Evolutionary conservation across 1,139 yeast genomes (phyloP), one percentile per base, ranked within the genome.

Genomic region (Candida gigantensis): DNA sequence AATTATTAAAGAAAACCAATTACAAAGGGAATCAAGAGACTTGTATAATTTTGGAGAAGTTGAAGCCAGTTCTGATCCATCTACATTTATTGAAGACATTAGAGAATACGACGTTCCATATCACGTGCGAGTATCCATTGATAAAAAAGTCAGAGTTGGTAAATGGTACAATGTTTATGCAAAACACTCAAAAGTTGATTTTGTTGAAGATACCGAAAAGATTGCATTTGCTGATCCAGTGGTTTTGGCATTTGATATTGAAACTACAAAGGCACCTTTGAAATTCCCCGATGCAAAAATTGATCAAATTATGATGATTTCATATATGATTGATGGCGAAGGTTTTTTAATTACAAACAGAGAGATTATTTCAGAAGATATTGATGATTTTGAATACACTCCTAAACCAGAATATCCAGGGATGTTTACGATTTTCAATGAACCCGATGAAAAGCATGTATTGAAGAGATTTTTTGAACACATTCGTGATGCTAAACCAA

Each of bases 261-360:
- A 94, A 68, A 94, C 99, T 1, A 89, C 97, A 4, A 94, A 94
- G 58, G 89, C 95, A 12, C 97, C 98, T 1, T 73, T 94, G 41
- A 94, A 94, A 56, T 94, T 94, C 49, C 99, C 99, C 0, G 98
- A 88, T 53, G 77, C 97, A 4, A 72, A 84, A 14, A 72, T 85
- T n/a, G 99, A 94, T 64, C 95, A 88, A 60, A 77, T 94, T 31
- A 94, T 94, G 97, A 94, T 94, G 98, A 92, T 94, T 40, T 94
- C 98, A 2, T 94, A 94, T 60, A 94, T 94, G 98, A 89, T 94
- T 43, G 98, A 94, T 55, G 98, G 98, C 5, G 95, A 88, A 50
- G 99, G 99, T 29, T 94, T 67, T 54, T 68, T 94, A 25, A 94
- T 94, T 45, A 94, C 97, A 8, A 94, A 94, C 55, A 68, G 99